Evolutionary conservation across 257 asterid genomes (phyloP), one percentile per base, ranked within the genome.

Genomic region (Przewalskia tangutica): DNA sequence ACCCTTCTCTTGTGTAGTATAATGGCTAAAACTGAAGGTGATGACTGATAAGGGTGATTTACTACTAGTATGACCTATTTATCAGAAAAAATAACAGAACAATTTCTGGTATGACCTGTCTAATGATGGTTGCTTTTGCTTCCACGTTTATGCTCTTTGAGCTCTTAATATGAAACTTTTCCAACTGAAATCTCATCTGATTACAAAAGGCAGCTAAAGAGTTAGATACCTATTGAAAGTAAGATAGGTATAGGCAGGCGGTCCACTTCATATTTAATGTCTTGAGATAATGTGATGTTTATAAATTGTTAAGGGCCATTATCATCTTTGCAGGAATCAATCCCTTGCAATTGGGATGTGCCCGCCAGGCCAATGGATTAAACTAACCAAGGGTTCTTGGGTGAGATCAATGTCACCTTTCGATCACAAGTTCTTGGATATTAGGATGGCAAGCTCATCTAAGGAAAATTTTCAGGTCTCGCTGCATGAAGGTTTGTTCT

Each of bases 301-400:
- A 46, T 71, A 71, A 79, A 32, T 53, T 82, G 53, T 82, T 11
- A 13, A 71, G 78, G 59, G 32, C 16, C 55, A 55, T 58, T 85
- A 36, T 55, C 63, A 63, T 56, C 81, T 20, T 79, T 81, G 84
- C 89, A 95, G 99, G 91, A 95, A 95, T 88, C 77, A 77, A 79
- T 88, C 98, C 85, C 85, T 91, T 82, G 93, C 90, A 73, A 82
- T 92, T 81, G 99, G 97, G 83, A 94, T 92, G 97, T 95, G 98
- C 84, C 86, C 88, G 81, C 89, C 87, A 77, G 91, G 85, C 77
- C 92, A 92, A 81, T 94, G 99, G 99, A 92, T 89, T 90, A 89
- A 90, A 85, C 89, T 95, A 81, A 84, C 85, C 20, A 86, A 91
- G 82, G 97, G 93, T 7, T 81, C 85, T 17, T 95, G 97, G 99